Evolutionary conservation across 1,284 basidiomycete species (phyloP).

Genomic region (Tremellales sp.): DNA sequence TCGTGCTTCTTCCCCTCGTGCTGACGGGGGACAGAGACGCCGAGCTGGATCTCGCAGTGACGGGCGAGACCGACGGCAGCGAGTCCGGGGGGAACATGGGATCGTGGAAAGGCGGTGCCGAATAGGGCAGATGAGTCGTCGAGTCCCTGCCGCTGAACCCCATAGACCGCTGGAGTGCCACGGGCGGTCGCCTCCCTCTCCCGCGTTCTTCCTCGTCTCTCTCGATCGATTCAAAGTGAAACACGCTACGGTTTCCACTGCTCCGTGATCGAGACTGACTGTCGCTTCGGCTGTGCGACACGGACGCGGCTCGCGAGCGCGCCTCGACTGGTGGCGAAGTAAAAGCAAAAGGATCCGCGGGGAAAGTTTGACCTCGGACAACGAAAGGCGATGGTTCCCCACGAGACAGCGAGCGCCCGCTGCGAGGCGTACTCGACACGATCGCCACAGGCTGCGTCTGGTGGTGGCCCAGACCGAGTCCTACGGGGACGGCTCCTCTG

Average conservation of each 20-base stretch:
- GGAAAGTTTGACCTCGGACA: background rate
- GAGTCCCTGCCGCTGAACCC: slow-evolving; percentile 1
- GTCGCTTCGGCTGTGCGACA: background rate
- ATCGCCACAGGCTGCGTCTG: slow-evolving; percentile 12
- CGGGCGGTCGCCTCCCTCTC: slow-evolving; percentile 8
- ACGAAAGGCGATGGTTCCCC: background rate
- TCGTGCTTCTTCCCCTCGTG: background rate
- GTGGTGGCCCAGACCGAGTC: slow-evolving; percentile 1
- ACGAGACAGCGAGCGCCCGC: slow-evolving; percentile 9
- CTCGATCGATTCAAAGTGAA: slow-evolving; percentile 14
- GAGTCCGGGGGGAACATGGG: slow-evolving; percentile 7
- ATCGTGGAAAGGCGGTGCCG: no score
- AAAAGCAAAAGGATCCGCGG: no score
- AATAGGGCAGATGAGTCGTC: no score
- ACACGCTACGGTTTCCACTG: slow-evolving; percentile 9
- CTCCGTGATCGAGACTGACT: slow-evolving; percentile 11
- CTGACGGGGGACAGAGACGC: background rate
- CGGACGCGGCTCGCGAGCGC: slow-evolving; percentile 1
- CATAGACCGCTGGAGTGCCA: slow-evolving; percentile 7
- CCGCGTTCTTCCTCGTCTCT: slow-evolving; percentile 11
- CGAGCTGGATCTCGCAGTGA: slow-evolving; percentile 4
- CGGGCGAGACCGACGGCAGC: slow-evolving; percentile 4
- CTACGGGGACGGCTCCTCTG: background rate
- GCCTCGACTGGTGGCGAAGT: no score
- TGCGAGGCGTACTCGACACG: slow-evolving; percentile 1